Conservation (phyloP, 2,329 filamentous ascomycete species). For the Hymenoscyphus occultus region DNA sequence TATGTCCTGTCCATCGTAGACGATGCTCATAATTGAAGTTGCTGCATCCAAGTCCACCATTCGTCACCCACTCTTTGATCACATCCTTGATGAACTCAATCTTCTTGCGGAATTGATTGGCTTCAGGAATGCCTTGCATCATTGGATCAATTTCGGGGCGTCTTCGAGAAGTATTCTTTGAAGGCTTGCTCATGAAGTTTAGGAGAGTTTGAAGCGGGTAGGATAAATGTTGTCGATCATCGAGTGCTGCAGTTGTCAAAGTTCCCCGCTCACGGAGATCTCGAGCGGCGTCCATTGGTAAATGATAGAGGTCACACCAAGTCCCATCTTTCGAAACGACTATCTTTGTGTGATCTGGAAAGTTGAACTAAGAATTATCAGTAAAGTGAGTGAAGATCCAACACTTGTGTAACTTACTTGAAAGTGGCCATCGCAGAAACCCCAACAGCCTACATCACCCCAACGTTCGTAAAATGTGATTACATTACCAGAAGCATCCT, state of each 20-base stretch:
- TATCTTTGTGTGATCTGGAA: conserved; percentile 84
- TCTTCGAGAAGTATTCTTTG: conserved; percentile 48
- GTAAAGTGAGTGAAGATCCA: conserved; percentile 7
- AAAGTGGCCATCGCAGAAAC: conserved; percentile 75
- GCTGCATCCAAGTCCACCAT: conserved; percentile 68
- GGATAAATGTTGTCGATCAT: conserved; percentile 67
- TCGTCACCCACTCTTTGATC: conserved; percentile 67
- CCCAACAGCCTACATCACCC: conserved; percentile 78
- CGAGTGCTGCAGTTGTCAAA: conserved; percentile 67
- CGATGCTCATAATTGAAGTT: conserved; percentile 52
- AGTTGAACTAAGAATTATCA: conserved; percentile 63
- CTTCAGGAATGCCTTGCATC: conserved; percentile 62
- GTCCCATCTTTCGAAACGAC: conserved; percentile 72
- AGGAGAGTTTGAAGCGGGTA: conserved; percentile 72
- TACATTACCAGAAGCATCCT: conserved; percentile 49
- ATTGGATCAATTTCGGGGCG: conserved; percentile 60
- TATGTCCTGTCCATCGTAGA: conserved; percentile 56
- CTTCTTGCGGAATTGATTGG: conserved; percentile 72
- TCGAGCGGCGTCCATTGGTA: conserved; percentile 67
- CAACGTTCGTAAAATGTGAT: conserved; percentile 81
- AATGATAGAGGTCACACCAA: conserved; percentile 75
- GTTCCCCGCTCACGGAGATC: conserved; percentile 62
- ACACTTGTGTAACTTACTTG: conserved; percentile 49
- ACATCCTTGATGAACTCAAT: conserved; percentile 68
- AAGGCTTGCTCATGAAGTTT: conserved; percentile 55